These are phyloP conservation scores for Trichophyton verrucosum DNA, from an alignment of 2,329 filamentous ascomycete genomes.

Conservation along the genomic window DNA sequence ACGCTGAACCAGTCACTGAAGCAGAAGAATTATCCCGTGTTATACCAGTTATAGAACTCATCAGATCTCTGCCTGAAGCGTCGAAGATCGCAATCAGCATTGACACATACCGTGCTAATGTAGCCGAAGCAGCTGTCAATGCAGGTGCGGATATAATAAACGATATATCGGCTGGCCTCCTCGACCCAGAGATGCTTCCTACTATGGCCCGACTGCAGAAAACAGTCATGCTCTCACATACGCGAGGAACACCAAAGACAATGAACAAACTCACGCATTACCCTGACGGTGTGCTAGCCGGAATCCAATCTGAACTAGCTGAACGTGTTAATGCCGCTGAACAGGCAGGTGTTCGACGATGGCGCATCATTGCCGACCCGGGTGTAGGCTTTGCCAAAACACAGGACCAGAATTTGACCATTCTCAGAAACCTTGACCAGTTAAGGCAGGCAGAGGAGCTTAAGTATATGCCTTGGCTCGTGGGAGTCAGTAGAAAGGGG, in stretches of 20 bases:
- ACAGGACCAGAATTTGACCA: conserved; percentile 63
- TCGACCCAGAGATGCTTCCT: conserved; percentile 70
- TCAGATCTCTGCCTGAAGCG: conserved; percentile 55
- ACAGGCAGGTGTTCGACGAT: conserved; percentile 69
- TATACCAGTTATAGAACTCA: conserved; percentile 61
- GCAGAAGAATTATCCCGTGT: conserved; percentile 68
- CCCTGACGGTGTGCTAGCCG: conserved; percentile 52
- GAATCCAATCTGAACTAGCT: conserved; percentile 55
- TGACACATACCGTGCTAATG: conserved; percentile 80
- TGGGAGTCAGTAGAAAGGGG: conserved; percentile 77
- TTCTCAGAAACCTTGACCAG: conserved; percentile 56
- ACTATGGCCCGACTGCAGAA: conserved; percentile 66
- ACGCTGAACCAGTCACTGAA: conserved; percentile 53
- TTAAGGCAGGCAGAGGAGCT: conserved; percentile 36
- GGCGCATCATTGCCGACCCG: conserved; percentile 90
- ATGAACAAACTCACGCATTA: conserved; percentile 64
- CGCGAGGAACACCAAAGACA: conserved; percentile 73
- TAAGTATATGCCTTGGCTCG: conserved; percentile 67
- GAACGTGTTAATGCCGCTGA: conserved; percentile 63
- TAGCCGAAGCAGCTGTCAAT: conserved; percentile 62
- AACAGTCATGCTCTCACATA: conserved; percentile 81
- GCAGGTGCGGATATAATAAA: conserved; percentile 89
- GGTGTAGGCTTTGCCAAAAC: conserved; percentile 91
- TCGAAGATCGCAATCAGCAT: conserved; percentile 62
- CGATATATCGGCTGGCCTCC: conserved; percentile 71